Conservation (phyloP, 306 rosid species). For the Citrullus amarus region DNA sequence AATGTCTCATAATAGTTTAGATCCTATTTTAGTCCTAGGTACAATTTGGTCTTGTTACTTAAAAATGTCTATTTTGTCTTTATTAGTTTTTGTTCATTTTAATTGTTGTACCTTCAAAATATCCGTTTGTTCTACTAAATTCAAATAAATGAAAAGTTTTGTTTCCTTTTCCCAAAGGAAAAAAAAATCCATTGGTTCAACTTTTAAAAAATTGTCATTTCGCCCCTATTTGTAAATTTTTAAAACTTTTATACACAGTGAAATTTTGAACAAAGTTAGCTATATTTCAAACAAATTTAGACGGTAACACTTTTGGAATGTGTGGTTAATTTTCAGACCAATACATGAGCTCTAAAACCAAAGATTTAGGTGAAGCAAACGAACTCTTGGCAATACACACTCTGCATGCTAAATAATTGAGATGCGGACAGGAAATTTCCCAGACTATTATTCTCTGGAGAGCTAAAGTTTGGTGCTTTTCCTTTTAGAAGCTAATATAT, state of each 20-base stretch:
- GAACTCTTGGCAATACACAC: not conserved
- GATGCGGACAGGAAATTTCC: not conserved
- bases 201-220: not conserved
- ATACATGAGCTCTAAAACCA: not conserved
- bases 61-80: too few relatives aligned
- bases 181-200: not conserved
- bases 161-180: too few relatives aligned
- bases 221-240: not conserved
- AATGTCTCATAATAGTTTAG: too few relatives aligned
- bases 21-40: too few relatives aligned
- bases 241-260: not conserved
- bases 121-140: too few relatives aligned
- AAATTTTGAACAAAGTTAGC: not conserved
- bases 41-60: too few relatives aligned
- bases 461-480: not conserved
- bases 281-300: not conserved
- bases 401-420: not conserved
- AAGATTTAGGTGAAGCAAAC: not conserved
- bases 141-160: too few relatives aligned
- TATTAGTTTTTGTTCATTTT: too few relatives aligned
- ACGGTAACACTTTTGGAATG: not conserved
- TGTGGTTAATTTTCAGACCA: not conserved
- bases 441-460: not conserved
- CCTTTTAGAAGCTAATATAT: conserved; percentile 1
- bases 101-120: too few relatives aligned